Base-by-base conservation (phyloP, 1,284 basidiomycete genomes). In the Tylopilus orsonianus region DNA sequence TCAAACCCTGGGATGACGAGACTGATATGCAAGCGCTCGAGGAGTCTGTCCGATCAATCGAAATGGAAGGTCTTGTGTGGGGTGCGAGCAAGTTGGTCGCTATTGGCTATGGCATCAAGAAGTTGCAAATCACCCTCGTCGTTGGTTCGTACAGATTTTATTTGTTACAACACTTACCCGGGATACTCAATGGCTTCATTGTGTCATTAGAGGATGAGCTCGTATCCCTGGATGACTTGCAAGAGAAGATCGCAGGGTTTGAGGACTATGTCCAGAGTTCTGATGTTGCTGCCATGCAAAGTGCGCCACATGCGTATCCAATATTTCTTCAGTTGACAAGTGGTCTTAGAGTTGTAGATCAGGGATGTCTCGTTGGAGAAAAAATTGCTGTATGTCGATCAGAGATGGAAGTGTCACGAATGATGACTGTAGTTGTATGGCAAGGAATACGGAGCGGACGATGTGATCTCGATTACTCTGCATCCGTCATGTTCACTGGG, bases 1-100 rank as follows among this genome's bases (percentile, higher is more conserved):
- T 99, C 57, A 99, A 98, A 77, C 96, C 95, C 41, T 96, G 95
- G 96, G 96, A 99, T 70, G 95, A 98, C 71, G 94, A 97, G 79
- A 99, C 96, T 52, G 92, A 98, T 75, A 94, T 99, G 93, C 79
- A 68, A 45, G 87, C 75, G 48, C 79, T 99, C 59, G 96, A 99
- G 74, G 72, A 78, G 35, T 64, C 76, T 36, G 94, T 99, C 49
- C 87, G 96, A 56, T 85, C 87, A 24, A 87, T 99, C 64, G 83
- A 93, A 71, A 77, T 83, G 78, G 88, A 92, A 50, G 96, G 97
- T 67, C 87, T 99, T 56, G 82, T 97, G 46, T 99, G 97, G 96
- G 93, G 93, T 70, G 79, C 81, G 45, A 87, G 85, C 75, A 94
- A 92, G 75, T 78, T 96, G 48, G 94, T 98, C 52, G 79, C 96